Percentiles rank a stretch among this genome's conserved stretches.
Conservation (phyloP, 75 land plant genomes). For the Pinus tabuliformis region DNA sequence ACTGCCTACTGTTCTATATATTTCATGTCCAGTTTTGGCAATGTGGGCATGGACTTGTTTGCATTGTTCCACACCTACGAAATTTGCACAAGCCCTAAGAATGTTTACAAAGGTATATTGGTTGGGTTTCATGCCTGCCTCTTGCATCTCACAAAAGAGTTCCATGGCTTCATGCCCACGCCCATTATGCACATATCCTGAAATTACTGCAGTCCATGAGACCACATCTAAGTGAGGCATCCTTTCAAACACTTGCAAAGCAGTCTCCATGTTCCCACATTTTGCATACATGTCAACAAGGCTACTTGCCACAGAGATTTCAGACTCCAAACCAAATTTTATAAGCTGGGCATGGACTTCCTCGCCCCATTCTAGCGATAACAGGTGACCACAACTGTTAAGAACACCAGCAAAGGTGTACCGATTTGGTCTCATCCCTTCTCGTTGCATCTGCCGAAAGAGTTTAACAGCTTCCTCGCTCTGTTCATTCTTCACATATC, state of each 20-base stretch:
- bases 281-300: slow-evolving; percentile 37
- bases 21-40: slow-evolving; percentile 12
- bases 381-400: slow-evolving; percentile 3
- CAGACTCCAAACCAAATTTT: background rate
- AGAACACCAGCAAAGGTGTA: background rate
- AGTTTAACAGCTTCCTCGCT: background rate
- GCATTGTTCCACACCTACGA: slow-evolving; percentile 3
- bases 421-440: background rate
- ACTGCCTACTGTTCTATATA: slow-evolving; percentile 16
- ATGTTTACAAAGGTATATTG: slow-evolving; percentile 9
- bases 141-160: slow-evolving; percentile 23
- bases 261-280: slow-evolving; percentile 23
- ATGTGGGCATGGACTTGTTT: slow-evolving; percentile 12
- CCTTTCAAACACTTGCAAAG: slow-evolving; percentile 10
- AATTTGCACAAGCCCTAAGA: slow-evolving; percentile 12
- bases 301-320: slow-evolving; percentile 8
- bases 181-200: slow-evolving; percentile 16
- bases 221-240: slow-evolving; percentile 18
- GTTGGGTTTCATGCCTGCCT: slow-evolving; percentile 9
- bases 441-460: background rate
- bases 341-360: background rate
- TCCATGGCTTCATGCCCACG: slow-evolving; percentile 11
- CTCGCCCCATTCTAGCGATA: background rate
- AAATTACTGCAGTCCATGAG: slow-evolving; percentile 19
- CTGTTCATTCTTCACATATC: background rate